phyloP scores from a whole-genome alignment of 139 green algal species.

The Haematococcus lacustris region DNA sequence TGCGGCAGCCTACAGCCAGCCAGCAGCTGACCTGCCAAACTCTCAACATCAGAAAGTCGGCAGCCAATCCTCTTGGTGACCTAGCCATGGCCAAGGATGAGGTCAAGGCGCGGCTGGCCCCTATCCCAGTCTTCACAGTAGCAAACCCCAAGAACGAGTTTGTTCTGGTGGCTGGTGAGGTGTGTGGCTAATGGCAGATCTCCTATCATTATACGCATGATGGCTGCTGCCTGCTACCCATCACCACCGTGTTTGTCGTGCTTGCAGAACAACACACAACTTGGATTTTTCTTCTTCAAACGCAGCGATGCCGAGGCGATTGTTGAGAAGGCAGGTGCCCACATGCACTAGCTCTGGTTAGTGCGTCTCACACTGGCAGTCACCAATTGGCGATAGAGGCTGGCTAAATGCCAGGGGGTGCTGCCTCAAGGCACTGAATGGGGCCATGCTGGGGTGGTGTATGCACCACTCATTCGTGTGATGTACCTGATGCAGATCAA shows the following conservation, averaged over 20 bases:
- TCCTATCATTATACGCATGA: too few species aligned
- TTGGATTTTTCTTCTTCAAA: conserved; percentile 81
- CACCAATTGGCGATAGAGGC: too few species aligned
- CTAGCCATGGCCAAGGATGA: conserved; percentile 64
- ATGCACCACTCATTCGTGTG: too few species aligned
- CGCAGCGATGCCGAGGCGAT: conserved; percentile 68
- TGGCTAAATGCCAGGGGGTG: too few species aligned
- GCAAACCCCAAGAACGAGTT: conserved; percentile 87
- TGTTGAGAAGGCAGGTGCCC: conserved; percentile 52
- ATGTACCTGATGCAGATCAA: conserved; percentile 43
- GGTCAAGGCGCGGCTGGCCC: conserved; percentile 65
- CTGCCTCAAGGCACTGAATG: too few species aligned
- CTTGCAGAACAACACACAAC: conserved; percentile 52
- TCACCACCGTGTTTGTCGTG: not conserved
- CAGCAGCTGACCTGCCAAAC: too few species aligned
- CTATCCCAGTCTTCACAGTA: conserved; percentile 76
- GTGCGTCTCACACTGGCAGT: too few species aligned
- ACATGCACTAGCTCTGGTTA: too few species aligned
- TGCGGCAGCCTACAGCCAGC: too few species aligned
- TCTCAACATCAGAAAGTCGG: not conserved
- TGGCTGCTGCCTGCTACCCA: too few species aligned
- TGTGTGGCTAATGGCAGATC: conserved; percentile 15
- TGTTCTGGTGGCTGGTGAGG: conserved; percentile 75
- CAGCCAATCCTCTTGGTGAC: conserved; percentile 56
- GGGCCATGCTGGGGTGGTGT: too few species aligned